These are phyloP conservation scores for Lipomyces yamadae DNA, from an alignment of 805 yeast genomes.

Conservation along the genomic window DNA sequence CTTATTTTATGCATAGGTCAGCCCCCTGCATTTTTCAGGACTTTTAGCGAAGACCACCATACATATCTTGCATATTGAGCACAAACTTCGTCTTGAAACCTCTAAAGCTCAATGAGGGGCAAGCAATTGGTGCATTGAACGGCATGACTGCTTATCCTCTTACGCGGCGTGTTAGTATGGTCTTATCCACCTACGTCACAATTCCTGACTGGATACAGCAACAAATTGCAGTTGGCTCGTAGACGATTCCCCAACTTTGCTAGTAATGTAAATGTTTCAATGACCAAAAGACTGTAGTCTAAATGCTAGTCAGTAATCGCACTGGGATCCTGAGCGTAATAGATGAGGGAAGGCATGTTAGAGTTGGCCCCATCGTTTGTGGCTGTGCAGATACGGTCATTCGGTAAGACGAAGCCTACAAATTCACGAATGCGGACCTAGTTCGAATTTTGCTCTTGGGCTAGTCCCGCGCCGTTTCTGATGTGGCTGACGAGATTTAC, in stretches of 20 bases:
- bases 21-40: no score
- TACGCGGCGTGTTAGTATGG: no score
- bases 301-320: background rate
- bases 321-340: constrained; percentile 2
- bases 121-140: no score
- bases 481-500: constrained; percentile 6
- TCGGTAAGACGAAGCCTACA: background rate
- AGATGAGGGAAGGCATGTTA: constrained; percentile 1
- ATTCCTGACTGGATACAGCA: background rate
- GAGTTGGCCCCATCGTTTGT: background rate
- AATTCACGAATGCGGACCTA: background rate
- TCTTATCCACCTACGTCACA: background rate
- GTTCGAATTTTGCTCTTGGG: background rate
- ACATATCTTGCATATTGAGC: no score
- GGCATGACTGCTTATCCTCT: no score
- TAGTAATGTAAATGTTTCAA: background rate
- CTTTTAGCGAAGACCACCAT: no score
- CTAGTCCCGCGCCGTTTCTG: background rate
- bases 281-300: background rate
- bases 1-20: no score
- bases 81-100: no score
- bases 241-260: constrained; percentile 4
- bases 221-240: constrained; percentile 3
- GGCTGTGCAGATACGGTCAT: constrained; percentile 1
- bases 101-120: no score